These are phyloP conservation scores for Saccharomycopsis malanga DNA, from an alignment of 805 yeast species.

Conservation along the genomic window DNA sequence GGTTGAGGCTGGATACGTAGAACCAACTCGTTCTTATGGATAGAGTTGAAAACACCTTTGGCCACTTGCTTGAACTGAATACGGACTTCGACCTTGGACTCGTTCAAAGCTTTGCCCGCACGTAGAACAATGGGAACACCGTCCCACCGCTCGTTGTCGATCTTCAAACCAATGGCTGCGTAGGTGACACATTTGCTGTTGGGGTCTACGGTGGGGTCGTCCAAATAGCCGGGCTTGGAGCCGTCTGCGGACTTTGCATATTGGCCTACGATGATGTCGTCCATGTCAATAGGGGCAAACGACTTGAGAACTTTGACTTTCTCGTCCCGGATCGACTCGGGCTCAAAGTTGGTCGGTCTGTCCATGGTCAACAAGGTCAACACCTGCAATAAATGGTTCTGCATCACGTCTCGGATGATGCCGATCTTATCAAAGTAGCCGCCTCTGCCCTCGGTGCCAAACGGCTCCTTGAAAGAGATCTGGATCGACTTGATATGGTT, in stretches of 20 bases:
- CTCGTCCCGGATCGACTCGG: slow-evolving; percentile 93
- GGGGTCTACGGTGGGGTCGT: slow-evolving; percentile 81
- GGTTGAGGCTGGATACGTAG: slow-evolving; percentile 92
- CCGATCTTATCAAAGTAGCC: slow-evolving; percentile 93
- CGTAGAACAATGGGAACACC: slow-evolving; percentile 94
- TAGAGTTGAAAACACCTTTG: slow-evolving; percentile 69
- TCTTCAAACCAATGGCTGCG: slow-evolving; percentile 75
- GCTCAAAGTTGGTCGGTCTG: slow-evolving; percentile 83
- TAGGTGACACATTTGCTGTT: slow-evolving; percentile 86
- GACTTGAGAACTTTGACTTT: slow-evolving; percentile 89
- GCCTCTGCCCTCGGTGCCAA: slow-evolving; percentile 98
- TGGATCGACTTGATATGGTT: slow-evolving; percentile 74
- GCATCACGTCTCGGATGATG: slow-evolving; percentile 96
- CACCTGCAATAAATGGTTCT: slow-evolving; percentile 92
- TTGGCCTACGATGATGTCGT: slow-evolving; percentile 80
- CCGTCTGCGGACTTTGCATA: slow-evolving; percentile 83
- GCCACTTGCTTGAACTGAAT: slow-evolving; percentile 86
- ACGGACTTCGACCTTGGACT: slow-evolving; percentile 90
- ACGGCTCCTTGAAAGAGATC: slow-evolving; percentile 93
- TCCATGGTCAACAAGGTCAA: slow-evolving; percentile 91
- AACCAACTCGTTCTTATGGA: slow-evolving; percentile 89
- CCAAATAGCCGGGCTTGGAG: slow-evolving; percentile 79
- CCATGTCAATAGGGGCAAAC: slow-evolving; percentile 54
- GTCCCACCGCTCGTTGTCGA: slow-evolving; percentile 94
- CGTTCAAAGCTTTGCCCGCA: slow-evolving; percentile 97